These are phyloP conservation scores for Fusarium solani-melongenae DNA, from an alignment of 2,329 filamentous ascomycete genomes.

Conservation along the genomic window DNA sequence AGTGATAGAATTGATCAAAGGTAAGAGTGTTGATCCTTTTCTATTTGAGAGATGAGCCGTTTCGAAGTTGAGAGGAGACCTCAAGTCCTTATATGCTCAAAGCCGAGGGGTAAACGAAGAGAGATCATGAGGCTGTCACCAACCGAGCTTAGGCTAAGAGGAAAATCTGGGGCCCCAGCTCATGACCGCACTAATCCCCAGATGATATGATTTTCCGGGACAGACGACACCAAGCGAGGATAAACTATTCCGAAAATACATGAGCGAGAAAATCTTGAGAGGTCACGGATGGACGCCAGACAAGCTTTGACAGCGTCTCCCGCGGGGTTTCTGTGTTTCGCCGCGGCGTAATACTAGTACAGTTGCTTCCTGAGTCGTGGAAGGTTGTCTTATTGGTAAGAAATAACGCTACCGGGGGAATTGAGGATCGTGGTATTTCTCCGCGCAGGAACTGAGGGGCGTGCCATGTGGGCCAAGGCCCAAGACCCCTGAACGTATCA, in stretches of 20 bases:
- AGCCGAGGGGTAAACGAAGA: not conserved
- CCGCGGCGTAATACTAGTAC: not conserved
- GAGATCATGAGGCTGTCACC: not conserved
- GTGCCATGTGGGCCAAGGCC: not conserved
- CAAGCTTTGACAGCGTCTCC: not conserved
- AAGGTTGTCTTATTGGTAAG: not conserved
- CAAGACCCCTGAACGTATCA: not conserved
- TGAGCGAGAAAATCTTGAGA: not conserved
- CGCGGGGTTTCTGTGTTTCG: not conserved
- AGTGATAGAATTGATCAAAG: not conserved
- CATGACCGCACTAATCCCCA: not conserved
- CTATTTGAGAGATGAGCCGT: not conserved
- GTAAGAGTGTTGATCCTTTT: not conserved
- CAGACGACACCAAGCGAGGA: not conserved
- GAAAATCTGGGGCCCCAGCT: not conserved
- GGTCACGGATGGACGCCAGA: not conserved
- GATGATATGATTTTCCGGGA: slow-evolving; percentile 1
- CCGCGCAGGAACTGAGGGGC: not conserved
- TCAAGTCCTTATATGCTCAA: not conserved
- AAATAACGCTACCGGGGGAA: not conserved
- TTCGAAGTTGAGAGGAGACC: not conserved
- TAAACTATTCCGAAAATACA: not conserved
- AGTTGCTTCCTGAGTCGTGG: not conserved
- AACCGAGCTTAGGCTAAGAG: not conserved
- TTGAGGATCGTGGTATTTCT: not conserved